Conservation (phyloP, 2,329 filamentous ascomycete genomes). For the Xylaria multiplex region DNA sequence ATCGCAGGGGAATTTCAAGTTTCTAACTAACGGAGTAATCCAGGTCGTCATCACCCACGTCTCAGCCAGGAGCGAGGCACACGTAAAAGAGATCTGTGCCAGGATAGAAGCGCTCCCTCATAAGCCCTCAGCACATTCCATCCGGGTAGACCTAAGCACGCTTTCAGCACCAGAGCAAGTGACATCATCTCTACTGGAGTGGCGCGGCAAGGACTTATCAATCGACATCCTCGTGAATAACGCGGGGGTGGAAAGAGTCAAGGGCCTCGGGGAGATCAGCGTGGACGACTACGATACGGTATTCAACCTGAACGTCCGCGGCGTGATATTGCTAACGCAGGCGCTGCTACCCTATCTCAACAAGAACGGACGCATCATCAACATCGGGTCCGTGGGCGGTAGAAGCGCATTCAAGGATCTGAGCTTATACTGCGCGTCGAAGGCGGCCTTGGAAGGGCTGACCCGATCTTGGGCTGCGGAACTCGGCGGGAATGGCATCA, state of each 20-base stretch:
- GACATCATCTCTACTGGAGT: constrained; percentile 37
- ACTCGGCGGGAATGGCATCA: constrained; percentile 65
- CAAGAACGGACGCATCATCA: constrained; percentile 62
- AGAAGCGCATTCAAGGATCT: constrained; percentile 57
- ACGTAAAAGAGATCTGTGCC: constrained; percentile 65
- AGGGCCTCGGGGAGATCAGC: constrained; percentile 54
- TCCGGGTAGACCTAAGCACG: constrained; percentile 42
- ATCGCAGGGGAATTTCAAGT: neutral
- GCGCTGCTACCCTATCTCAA: constrained; percentile 62
- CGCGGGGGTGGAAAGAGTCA: constrained; percentile 52
- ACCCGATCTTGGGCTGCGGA: constrained; percentile 69
- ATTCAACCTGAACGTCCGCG: constrained; percentile 68
- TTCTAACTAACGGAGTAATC: neutral
- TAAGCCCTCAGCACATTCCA: constrained; percentile 36
- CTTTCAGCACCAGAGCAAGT: constrained; percentile 38
- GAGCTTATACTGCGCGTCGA: constrained; percentile 65
- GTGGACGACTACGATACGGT: constrained; percentile 62
- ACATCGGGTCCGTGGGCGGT: constrained; percentile 65
- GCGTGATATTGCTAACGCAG: constrained; percentile 63
- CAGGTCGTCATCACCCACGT: constrained; percentile 68
- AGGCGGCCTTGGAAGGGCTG: constrained; percentile 69
- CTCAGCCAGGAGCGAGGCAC: constrained; percentile 69
- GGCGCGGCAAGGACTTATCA: constrained; percentile 32
- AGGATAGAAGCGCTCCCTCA: constrained; percentile 65
- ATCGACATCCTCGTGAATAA: constrained; percentile 54